Evolutionary conservation across 441 rosid genomes (phyloP), one percentile per base, ranked within the genome.

Genomic region (Breynia disticha): DNA sequence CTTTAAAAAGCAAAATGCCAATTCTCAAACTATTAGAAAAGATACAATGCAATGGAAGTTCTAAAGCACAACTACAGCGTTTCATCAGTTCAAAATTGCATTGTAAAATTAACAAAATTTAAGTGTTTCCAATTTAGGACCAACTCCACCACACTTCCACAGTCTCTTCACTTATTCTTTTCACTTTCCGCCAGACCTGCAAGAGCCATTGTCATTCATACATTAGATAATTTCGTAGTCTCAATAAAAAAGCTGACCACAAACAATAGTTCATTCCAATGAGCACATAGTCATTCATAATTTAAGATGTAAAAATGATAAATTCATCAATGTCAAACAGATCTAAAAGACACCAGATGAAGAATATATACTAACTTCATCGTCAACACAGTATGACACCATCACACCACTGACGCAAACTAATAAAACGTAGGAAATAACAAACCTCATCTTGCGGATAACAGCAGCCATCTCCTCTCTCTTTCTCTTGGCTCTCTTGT

Each of bases 401-500:
- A 19, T 38, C 11, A 15, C 14, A n/a, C 22, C 20, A 38, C 3
- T 10, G 12, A 19, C 10, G 48, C n/a, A 42, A 54, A 8, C 3
- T 11, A 54, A 54, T 16, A 5, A 37, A 42, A 4, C 4, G 9
- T 13, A 16, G 46, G 19, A 16, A 17, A 18, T 19, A 55, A 28
- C 19, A 37, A 45, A 72, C 80, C 83, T 75, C 68, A 76, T 71
- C 72, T 79, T 79, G 67, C 81, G 71, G 59, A 79, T 69, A 38
- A 64, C 77, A n/a, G 47, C 50, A 19, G 81, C 58, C 81, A 73
- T 76, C 63, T 79, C 84, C 69, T 79, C 84, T 1, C 81, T 58
- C 84, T 79, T 79, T 71, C 61, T 66, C 84, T 79, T 79, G 57
- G 81, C 84, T 38, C 81, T 68, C 73, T 79, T 79, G 59, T 79